Evolutionary conservation across 1,139 yeast genomes (phyloP), one percentile per base, ranked within the genome.

Genomic region (Lodderomyces margitis): DNA sequence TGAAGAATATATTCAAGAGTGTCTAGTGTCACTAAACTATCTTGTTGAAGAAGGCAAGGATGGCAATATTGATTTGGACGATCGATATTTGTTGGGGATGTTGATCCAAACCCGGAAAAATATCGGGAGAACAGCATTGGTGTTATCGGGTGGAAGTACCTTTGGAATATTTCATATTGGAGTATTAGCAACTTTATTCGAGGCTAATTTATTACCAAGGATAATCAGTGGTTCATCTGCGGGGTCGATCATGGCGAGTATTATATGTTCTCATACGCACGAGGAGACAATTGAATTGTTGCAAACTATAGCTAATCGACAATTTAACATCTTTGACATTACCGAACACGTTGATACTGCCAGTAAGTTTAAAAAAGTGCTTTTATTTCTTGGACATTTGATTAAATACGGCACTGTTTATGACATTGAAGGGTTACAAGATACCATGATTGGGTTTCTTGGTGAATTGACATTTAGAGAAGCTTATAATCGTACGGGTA

Each of bases 211-310:
- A 27, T 66, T 92, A 34, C 99, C 99, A 0, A 73, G 89, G 38
- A 87, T 92, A 38, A 80, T 92, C n/a, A 85, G 95, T 40, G 98
- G 99, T 0, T 85, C 96, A 9, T 87, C 96, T 11, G 96, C 98
- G 0, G 99, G 99, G 14, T 89, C 97, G 1, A 91, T 92, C 42
- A 83, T 94, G 44, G 98, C 98, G 10, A 80, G 96, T 43, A 80
- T 91, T 14, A 69, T 92, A 39, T 88, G 96, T 55, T 83, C 87
- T 15, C 88, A 86, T 56, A 78, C 83, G 11, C 83, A 83, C 51
- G 87, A 81, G 37, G 98, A 91, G 59, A 75, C 87, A 2, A 69
- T 76, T 20, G 69, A 62, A 4, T 61, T 87, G 20, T 64, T 87
- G 36, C 70, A 70, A 30, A 70, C 76, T 2, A 70, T 87, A 28